Conservation (phyloP, 805 yeast genomes). For the Wickerhamomyces tratensis region DNA sequence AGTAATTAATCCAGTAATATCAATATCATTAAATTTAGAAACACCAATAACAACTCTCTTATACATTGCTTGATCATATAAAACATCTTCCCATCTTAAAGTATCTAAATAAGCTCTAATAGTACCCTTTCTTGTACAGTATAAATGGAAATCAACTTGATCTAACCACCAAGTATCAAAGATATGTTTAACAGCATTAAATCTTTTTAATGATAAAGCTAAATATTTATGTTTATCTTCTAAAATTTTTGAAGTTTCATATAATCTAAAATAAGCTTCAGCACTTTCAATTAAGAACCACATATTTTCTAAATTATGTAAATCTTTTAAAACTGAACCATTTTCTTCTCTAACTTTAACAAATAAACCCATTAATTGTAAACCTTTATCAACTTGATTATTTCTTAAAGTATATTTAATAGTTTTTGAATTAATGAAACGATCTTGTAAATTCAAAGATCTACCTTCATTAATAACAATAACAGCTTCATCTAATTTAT, state of each 20-base stretch:
- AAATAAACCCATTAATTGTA: slow-evolving; percentile 65
- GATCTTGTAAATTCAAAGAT: slow-evolving; percentile 72
- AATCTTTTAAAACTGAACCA: slow-evolving; percentile 60
- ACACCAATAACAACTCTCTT: slow-evolving; percentile 64
- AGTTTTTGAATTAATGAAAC: slow-evolving; percentile 84
- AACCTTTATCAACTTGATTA: slow-evolving; percentile 62
- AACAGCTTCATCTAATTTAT: slow-evolving; percentile 54
- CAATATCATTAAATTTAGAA: slow-evolving; percentile 39
- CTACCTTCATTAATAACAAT: slow-evolving; percentile 63
- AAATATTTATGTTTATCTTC: slow-evolving; percentile 31
- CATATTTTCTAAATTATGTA: slow-evolving; percentile 82
- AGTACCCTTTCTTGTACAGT: slow-evolving; percentile 85
- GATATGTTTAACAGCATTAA: slow-evolving; percentile 50
- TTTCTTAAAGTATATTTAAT: slow-evolving; percentile 79
- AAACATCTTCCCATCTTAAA: slow-evolving; percentile 72
- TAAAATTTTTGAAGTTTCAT: slow-evolving; percentile 21
- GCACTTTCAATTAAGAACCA: slow-evolving; percentile 87
- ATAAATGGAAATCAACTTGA: slow-evolving; percentile 91
- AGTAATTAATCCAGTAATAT: slow-evolving; percentile 3
- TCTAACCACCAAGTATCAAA: slow-evolving; percentile 69
- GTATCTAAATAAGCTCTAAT: slow-evolving; percentile 73
- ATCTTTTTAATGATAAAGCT: slow-evolving; percentile 79
- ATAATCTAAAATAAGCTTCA: slow-evolving; percentile 64
- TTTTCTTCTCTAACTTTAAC: slow-evolving; percentile 76
- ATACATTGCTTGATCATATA: slow-evolving; percentile 63